Percentiles rank a stretch among this genome's conserved stretches.
Evolutionary conservation across 257 asterid genomes (phyloP).

Genomic region (Jasminum sambac): DNA sequence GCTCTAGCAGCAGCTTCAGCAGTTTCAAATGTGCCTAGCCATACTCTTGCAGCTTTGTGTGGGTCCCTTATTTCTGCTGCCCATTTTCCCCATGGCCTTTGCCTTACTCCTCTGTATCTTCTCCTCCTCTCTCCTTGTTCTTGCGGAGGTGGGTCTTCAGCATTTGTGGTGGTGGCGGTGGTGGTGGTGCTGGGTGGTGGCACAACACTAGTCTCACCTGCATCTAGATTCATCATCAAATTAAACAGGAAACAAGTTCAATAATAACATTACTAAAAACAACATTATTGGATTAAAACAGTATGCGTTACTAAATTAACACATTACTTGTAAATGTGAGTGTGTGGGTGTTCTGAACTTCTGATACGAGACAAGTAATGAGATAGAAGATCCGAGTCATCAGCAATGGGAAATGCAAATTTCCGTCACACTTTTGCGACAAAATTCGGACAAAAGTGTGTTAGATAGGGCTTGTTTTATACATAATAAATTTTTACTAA

Average conservation of each 20-base stretch:
- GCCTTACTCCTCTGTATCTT: slow-evolving; percentile 86
- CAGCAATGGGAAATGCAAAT: too few species aligned
- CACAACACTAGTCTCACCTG: slow-evolving; percentile 20
- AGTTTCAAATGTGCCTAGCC: slow-evolving; percentile 93
- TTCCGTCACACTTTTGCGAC: too few species aligned
- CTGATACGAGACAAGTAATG: too few species aligned
- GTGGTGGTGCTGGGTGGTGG: slow-evolving; percentile 16
- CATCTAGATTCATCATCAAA: slow-evolving; percentile 29
- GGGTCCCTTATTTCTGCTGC: slow-evolving; percentile 96
- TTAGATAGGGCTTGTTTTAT: too few species aligned
- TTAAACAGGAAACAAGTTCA: background rate
- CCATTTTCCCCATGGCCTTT: slow-evolving; percentile 95
- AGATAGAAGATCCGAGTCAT: too few species aligned
- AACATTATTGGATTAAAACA: too few species aligned
- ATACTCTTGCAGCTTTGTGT: slow-evolving; percentile 78
- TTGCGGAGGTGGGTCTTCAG: slow-evolving; percentile 38
- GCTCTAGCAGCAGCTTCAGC: slow-evolving; percentile 95
- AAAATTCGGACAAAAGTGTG: too few species aligned
- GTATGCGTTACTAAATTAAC: too few species aligned
- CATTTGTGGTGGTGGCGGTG: background rate
- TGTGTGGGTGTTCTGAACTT: too few species aligned
- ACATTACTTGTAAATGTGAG: too few species aligned
- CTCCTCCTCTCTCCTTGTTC: slow-evolving; percentile 56
- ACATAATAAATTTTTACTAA: too few species aligned
- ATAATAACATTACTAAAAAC: background rate